Evolutionary conservation across 2,329 filamentous ascomycete genomes (phyloP), one percentile per base, ranked within the genome.

Genomic region (Dactylellina cionopaga): DNA sequence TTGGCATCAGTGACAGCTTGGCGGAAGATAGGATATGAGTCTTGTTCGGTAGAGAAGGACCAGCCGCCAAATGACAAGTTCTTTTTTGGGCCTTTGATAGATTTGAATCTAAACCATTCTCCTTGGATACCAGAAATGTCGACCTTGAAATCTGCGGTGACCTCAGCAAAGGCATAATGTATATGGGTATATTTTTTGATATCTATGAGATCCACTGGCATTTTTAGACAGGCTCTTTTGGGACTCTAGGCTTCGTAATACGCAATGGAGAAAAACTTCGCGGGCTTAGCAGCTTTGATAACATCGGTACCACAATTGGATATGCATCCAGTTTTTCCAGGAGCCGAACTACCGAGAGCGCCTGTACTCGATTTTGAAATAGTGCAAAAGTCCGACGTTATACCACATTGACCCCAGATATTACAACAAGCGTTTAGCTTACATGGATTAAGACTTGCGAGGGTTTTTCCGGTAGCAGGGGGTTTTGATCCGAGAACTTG

Each of bases 401-500:
- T 80, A 5, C 83, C 83, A 24, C 84, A 85, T 47, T 82, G 79
- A 0, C 83, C 84, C 78, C 81, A 83, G 41, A 79, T 77, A 64
- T 81, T 79, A 72, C 82, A 83, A 74, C 82, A 83, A 1, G 79
- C 80, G 41, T 82, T 82, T 5, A 82, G 76, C 15, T 62, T 77
- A 24, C 79, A 80, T 0, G 77, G 78, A 46, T 79, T 80, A 2
- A 80, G 55, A 5, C 59, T 33, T n/a, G 65, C 63, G 5, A 79
- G 56, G 9, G 65, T 35, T 1, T 49, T 54, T 24, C 77, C 77
- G 43, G 69, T 0, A 0, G 37, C 63, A 33, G 78, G 78, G n/a
- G 71, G 74, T 9, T 47, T 58, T 0, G 80, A 79, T 5, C 77
- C 78, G 2, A 77, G 75, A 35, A 77, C 76, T 54, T 79, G 77